Base-by-base conservation (phyloP, 2,329 filamentous ascomycete genomes). In the Neonectria neomacrospora region DNA sequence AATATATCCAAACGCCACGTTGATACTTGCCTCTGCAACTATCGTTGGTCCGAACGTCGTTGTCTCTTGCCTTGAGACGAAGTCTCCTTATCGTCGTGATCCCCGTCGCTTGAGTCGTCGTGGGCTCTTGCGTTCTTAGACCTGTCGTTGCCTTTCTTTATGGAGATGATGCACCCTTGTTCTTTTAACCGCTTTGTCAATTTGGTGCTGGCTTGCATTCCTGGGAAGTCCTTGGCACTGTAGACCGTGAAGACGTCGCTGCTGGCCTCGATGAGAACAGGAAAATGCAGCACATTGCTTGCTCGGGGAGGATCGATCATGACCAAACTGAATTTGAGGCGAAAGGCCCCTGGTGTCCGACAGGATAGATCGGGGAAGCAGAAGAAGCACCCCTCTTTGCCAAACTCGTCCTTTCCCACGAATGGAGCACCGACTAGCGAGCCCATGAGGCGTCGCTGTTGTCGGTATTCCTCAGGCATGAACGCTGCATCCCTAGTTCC, bases 201-300 rank as follows among this genome's bases (percentile, higher is more conserved):
- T 18, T 85, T 82, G 26, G 91, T 94, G 75, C 91, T 94, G 1
- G 91, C 89, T 61, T 89, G 84, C 92, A 96, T 96, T 6, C 92
- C 92, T 0, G 91, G 91, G 64, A 96, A 96, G 74, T 95, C 92
- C 75, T 95, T 96, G 45, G 92, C 92, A 45, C 90, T 94, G 76
- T 91, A 94, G 8, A 94, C 92, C 12, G 86, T 88, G 73, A 96
- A 94, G n/a, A 89, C 80, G 16, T 92, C 87, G 73, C 88, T 93
- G 78, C 89, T 84, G 16, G 79, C 80, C 20, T 81, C 80, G 9
- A 81, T 82, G n/a, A 81, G 77, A 16, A 87, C 82, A 22, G 84
- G 85, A 14, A 82, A 85, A 55, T 78, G 81, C 48, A 77, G 77
- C 9, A 76, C 54, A 23, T 71, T 55, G 28, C 87, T 88, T 2